Evolutionary conservation across 129 eudicot species (phyloP), one percentile per base, ranked within the genome.

Genomic region (Arctium lappa): DNA sequence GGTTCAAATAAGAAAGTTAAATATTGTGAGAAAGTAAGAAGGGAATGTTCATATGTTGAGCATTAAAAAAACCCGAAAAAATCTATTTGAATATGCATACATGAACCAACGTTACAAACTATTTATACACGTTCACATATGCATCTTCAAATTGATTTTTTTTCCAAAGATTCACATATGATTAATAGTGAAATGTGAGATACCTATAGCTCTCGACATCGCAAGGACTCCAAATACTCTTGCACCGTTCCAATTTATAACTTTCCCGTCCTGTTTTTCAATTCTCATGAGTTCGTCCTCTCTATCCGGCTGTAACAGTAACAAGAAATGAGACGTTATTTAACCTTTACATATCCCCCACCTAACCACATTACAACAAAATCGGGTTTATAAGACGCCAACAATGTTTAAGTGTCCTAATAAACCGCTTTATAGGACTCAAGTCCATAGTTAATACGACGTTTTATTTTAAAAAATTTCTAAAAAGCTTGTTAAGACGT

Each of bases 201-300:
- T 86, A 92, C 97, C 97, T 80, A 92, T 92, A 5, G 97, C 91
- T 85, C 97, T 86, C 13, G 97, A 92, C 97, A 92, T 92, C 68
- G 97, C 91, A 81, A 92, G 97, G 82, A 92, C 94, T 82, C 97
- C 97, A 70, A 85, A 79, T 30, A 92, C 94, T 77, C 97, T 73
- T 75, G 91, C 92, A 77, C 97, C 97, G n/a, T 90, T 81, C 97
- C 94, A 90, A 38, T 86, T 78, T 40, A 92, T 90, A 75, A 92
- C 94, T 81, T 70, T 88, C 44, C 94, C 97, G 6, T 90, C 94
- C 70, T 78, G 88, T 78, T 75, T 80, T 88, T 92, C 92, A 22
- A 92, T 92, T 84, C 97, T 90, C 50, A 68, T 10, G 36, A 88
- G 89, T 78, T 90, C 94, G 78, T 92, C 97, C 81, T 81, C 92